A percentile compares a stretch with the other conserved stretches of the same genome.
Evolutionary conservation across 2,329 filamentous ascomycete species (phyloP).

Genomic region (Bertia moriformis): DNA sequence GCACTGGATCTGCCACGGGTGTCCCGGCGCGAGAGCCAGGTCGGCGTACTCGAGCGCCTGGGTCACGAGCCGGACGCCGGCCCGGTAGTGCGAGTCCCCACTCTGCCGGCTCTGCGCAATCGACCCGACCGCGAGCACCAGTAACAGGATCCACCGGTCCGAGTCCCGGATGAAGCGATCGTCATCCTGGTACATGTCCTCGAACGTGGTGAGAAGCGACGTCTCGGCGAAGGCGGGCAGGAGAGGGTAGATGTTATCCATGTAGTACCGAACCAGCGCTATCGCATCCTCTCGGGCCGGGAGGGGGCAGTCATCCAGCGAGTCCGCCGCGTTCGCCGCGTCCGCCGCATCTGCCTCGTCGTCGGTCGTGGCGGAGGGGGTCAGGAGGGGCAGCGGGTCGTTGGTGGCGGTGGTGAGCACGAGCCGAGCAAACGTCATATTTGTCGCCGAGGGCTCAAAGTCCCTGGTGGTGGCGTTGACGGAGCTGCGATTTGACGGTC

Average conservation of each 20-base stretch:
- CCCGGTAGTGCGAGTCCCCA: slow-evolving; percentile 46
- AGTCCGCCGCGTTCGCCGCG: no score
- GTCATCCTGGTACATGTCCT: slow-evolving; percentile 65
- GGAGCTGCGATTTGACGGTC: no score
- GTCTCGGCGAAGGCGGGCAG: slow-evolving; percentile 76
- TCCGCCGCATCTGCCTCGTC: slow-evolving; percentile 34
- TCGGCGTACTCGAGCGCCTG: slow-evolving; percentile 66
- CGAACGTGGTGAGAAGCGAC: slow-evolving; percentile 60
- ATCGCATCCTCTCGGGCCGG: slow-evolving; percentile 58
- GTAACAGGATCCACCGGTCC: slow-evolving; percentile 75
- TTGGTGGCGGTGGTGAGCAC: slow-evolving; percentile 72
- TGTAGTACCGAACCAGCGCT: slow-evolving; percentile 66
- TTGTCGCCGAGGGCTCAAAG: slow-evolving; percentile 74
- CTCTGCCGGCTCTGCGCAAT: slow-evolving; percentile 57
- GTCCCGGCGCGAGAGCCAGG: slow-evolving; percentile 70
- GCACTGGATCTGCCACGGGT: slow-evolving; percentile 73
- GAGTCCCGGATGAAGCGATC: slow-evolving; percentile 46
- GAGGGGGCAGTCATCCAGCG: no score
- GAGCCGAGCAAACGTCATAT: slow-evolving; percentile 83
- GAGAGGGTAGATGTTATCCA: slow-evolving; percentile 66
- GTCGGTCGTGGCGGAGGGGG: slow-evolving; percentile 43
- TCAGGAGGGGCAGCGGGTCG: slow-evolving; percentile 35
- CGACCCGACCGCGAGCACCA: slow-evolving; percentile 76
- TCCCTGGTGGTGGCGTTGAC: slow-evolving; percentile 90
- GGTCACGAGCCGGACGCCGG: slow-evolving; percentile 39